Evolutionary conservation across 75 land plant species (phyloP).

Genomic region (Picea sitchensis): DNA sequence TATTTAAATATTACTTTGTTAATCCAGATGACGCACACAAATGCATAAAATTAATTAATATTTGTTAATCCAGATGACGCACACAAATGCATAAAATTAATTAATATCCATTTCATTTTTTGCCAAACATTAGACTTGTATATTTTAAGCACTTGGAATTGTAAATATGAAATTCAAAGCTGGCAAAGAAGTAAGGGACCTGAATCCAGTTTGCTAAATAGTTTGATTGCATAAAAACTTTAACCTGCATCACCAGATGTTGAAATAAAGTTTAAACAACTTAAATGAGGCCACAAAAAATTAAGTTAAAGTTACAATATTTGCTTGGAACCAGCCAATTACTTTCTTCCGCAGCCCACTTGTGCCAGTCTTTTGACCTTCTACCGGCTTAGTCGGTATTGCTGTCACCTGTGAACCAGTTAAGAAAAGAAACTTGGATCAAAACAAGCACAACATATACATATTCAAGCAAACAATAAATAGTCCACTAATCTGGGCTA

Average conservation of each 20-base stretch:
- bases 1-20: not conserved
- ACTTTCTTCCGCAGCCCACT: constrained; percentile 95
- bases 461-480: too few species aligned
- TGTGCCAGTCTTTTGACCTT: constrained; percentile 97
- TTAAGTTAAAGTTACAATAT: too few species aligned
- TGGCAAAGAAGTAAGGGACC: constrained; percentile 26
- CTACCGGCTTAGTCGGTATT: constrained; percentile 78
- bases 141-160: not conserved
- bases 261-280: too few species aligned
- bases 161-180: not conserved
- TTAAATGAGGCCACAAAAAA: too few species aligned
- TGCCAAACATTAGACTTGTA: not conserved
- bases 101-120: too few species aligned
- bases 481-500: too few species aligned
- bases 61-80: too few species aligned
- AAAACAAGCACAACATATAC: not conserved
- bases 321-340: not conserved
- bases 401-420: constrained; percentile 35
- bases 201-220: constrained; percentile 97
- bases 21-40: too few species aligned
- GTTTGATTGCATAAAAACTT: constrained; percentile 84
- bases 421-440: not conserved
- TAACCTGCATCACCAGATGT: constrained; percentile 47
- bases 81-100: too few species aligned
- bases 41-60: too few species aligned